Evolutionary conservation across 345 rosid species (phyloP), one percentile per base, ranked within the genome.

Genomic region (Eucalyptus camaldulensis): DNA sequence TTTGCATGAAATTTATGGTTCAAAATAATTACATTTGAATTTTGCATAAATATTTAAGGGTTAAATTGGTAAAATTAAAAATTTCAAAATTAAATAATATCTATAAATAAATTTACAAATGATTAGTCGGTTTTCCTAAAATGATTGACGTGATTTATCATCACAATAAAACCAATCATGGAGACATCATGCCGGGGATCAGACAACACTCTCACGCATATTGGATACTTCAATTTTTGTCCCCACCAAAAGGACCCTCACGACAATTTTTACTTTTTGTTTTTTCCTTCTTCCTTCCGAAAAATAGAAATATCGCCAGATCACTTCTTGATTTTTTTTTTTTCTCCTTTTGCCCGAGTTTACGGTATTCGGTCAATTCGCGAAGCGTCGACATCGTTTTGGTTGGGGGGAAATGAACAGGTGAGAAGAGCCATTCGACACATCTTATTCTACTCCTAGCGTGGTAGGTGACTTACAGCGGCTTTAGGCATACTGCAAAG

Each of bases 61-160:
- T 6, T 69, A 69, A 33, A 17, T 69, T 69, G 1, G 1, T 9
- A 33, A 69, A 69, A 33, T 2, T 2, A 0, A 65, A 65, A 15
- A n/a, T 0, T 4, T n/a, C 7, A 15, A 1, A n/a, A 65, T 1
- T n/a, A 2, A 65, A n/a, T 65, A 15, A 4, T 7, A 65, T n/a
- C 0, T 13, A 0, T n/a, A 67, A 67, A 67, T n/a, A 16, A n/a
- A 5, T 19, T 37, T 76, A 37, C 0, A 2, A 76, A 76, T 10
- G 47, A 72, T 19, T 21, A 1, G 15, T 37, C 6, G 19, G 0
- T 37, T 69, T 4, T 69, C 12, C 6, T 16, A 4, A 8, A 31
- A 33, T 3, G 10, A 69, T 33, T 37, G 83, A 40, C 16, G 24
- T 13, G 8, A 21, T 33, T 3, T 72, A 37, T 6, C 83, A 37